phyloP scores from a whole-genome alignment of 805 yeast species.

The Cyberlindnera americana region DNA sequence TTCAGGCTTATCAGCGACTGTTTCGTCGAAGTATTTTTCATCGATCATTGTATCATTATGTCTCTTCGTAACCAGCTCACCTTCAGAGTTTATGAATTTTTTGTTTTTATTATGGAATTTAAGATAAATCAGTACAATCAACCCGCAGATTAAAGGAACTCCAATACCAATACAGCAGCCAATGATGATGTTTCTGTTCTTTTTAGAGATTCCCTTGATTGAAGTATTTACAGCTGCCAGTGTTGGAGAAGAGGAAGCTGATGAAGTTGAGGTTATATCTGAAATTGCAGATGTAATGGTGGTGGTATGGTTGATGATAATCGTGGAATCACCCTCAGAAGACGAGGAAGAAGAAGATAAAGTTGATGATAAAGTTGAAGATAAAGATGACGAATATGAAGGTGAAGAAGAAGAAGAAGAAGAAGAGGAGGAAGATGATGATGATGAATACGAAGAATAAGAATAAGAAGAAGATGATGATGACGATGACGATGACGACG shows the following conservation, averaged over 20 bases:
- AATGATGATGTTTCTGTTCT: conserved; percentile 49
- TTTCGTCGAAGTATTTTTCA: conserved; percentile 27
- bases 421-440: conserved; percentile 11
- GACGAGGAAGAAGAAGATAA: conserved; percentile 14
- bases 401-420: conserved; percentile 5
- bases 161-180: conserved; percentile 58
- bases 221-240: conserved; percentile 24
- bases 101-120: conserved; percentile 14
- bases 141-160: conserved; percentile 7
- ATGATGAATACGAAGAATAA: conserved; percentile 1
- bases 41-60: conserved; percentile 26
- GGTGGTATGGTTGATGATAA: conserved; percentile 22
- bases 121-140: conserved; percentile 7
- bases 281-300: conserved; percentile 12
- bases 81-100: conserved; percentile 27
- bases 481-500: conserved; percentile 6
- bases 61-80: conserved; percentile 23
- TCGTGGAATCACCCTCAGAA: conserved; percentile 3
- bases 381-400: neutral
- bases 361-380: neutral
- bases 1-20: conserved; percentile 21
- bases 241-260: too few relatives aligned
- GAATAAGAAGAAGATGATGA: conserved; percentile 7
- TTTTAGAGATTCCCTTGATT: conserved; percentile 39
- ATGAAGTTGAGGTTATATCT: conserved; percentile 24